Evolutionary conservation across 2,329 filamentous ascomycete genomes (phyloP), one percentile per base, ranked within the genome.

Genomic region (Tolypocladium album): DNA sequence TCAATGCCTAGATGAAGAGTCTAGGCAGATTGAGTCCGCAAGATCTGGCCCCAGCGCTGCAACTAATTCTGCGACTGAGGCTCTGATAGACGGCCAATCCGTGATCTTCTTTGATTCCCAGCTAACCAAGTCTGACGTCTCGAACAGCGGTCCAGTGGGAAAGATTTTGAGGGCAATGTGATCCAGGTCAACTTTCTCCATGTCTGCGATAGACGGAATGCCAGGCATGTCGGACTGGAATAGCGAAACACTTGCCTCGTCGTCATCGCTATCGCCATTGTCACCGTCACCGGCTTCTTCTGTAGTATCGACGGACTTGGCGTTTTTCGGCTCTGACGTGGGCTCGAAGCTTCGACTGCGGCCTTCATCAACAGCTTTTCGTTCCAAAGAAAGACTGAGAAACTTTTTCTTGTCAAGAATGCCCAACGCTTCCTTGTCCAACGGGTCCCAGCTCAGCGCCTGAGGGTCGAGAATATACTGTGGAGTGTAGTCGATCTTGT

Each of bases 401-500:
- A 86, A 91, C 1, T 81, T 74, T 58, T 82, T 79, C 59, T 75
- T 72, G 63, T 87, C 82, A 40, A 82, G 75, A 11, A 81, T 66
- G 2, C 66, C 71, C 55, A 86, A 69, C 1, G 83, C 68, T 3
- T 77, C 73, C 42, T 78, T 73, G 64, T 86, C 80, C 24, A 90
- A 70, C 0, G 76, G 75, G 63, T 86, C 77, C 88, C 88, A 91
- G 11, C 74, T 69, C 63, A 87, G 77, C 0, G 79, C 81, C 62
- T 86, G 82, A 0, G 88, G 87, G 64, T 92, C 88, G 13, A 93
- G 79, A 13, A 94, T 80, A 67, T 87, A 83, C 68, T 91, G 88
- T 1, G 89, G 89, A 13, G 80, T 78, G 70, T 89, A 94, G 68
- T 92, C 87, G 61, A 86, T 88, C 76, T 94, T 94, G 77, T 94